These are phyloP conservation scores for Lodderomyces orthopsilosis DNA, from an alignment of 1,139 yeast genomes.

Conservation along the genomic window DNA sequence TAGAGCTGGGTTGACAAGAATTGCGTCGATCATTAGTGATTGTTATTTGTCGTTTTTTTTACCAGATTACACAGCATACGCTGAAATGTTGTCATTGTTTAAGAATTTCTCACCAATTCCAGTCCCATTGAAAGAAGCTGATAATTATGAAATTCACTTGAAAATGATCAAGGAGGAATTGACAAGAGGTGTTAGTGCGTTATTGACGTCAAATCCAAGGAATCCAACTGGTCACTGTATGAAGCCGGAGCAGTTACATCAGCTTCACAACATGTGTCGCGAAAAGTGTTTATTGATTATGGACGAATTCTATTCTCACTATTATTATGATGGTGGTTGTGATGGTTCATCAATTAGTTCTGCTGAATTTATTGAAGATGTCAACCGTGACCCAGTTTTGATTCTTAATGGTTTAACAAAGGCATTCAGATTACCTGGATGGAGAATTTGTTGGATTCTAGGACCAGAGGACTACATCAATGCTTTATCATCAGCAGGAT, in stretches of 20 bases:
- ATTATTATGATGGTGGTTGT: slow-evolving; percentile 59
- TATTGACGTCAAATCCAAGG: slow-evolving; percentile 62
- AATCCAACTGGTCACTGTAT: slow-evolving; percentile 66
- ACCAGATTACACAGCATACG: slow-evolving; percentile 70
- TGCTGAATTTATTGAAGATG: slow-evolving; percentile 56
- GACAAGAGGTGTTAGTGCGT: slow-evolving; percentile 61
- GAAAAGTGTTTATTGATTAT: slow-evolving; percentile 57
- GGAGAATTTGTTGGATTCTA: slow-evolving; percentile 68
- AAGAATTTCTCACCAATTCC: slow-evolving; percentile 70
- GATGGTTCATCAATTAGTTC: slow-evolving; percentile 57
- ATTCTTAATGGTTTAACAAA: slow-evolving; percentile 65
- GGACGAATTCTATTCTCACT: slow-evolving; percentile 69
- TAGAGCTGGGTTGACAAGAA: slow-evolving; percentile 64
- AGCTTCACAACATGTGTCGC: slow-evolving; percentile 57
- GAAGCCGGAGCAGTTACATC: slow-evolving; percentile 49
- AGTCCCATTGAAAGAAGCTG: slow-evolving; percentile 60
- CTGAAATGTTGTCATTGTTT: slow-evolving; percentile 68
- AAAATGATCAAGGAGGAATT: slow-evolving; percentile 55
- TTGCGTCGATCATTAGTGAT: slow-evolving; percentile 63
- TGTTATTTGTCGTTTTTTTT: slow-evolving; percentile 62
- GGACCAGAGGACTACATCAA: slow-evolving; percentile 65
- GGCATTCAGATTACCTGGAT: slow-evolving; percentile 66
- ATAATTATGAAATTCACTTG: slow-evolving; percentile 58
- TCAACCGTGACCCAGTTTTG: slow-evolving; percentile 59
- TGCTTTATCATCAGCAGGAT: slow-evolving; percentile 61